Base-by-base conservation (phyloP, 2,329 filamentous ascomycete genomes). In the Trichoderma sp. region DNA sequence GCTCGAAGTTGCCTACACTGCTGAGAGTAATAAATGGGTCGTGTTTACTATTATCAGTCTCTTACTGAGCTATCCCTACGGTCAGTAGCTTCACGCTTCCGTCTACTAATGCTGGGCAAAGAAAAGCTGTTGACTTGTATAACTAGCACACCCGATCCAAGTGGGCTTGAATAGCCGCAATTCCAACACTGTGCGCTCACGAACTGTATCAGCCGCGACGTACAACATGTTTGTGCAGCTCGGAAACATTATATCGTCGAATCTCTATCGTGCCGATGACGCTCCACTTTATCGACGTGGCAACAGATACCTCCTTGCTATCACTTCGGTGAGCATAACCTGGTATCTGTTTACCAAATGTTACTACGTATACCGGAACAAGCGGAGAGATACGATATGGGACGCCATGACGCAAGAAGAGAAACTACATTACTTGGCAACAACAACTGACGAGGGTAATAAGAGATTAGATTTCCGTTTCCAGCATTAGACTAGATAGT, bases 91-190 rank as follows among this genome's bases (percentile, higher is more conserved):
- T 18, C 54, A 21, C 39, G 32, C 26, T 72, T 74, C 71, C 65
- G 1, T 11, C 16, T 21, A 8, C 14, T 13, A 21, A 13, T 49
- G n/a, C 6, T 49, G 8, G 11, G 21, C 32, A 26, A 21, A 24
- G 21, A 11, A 32, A 43, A 55, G 21, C 21, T 26, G 5, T 81
- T 46, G 81, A 79, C 2, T 66, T 8, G 8, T 11, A 24, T 59
- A 5, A 59, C 11, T 26, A 74, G 73, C 72, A 26, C 77, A 79
- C 26, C 76, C 77, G 24, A 78, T 80, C 39, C 74, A 85, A 13
- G 88, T 89, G 0, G 86, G 84, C 0, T 85, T 87, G 77, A 88
- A 84, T 2, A 88, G 86, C 4, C 83, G 87, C 64, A 90, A 90
- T 74, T 84, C 87, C 1, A 87, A 87, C 30, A 83, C 84, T 3